phyloP scores from a whole-genome alignment of 1,284 basidiomycete genomes.

The Irpex lacteus region DNA sequence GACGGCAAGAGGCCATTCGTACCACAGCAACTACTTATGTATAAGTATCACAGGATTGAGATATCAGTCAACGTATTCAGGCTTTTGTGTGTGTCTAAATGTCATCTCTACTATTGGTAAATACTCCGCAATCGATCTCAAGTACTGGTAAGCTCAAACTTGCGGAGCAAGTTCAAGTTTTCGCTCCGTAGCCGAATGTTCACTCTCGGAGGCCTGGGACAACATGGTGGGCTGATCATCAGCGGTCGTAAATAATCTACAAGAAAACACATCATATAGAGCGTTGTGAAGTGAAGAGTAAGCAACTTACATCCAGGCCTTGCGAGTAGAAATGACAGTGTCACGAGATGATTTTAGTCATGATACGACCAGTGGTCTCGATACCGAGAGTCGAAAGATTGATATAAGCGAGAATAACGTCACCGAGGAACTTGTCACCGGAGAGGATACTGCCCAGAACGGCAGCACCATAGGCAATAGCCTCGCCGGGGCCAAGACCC shows the following conservation, averaged over 20 bases:
- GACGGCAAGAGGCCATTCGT: too few species aligned
- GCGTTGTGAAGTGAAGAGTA: background rate
- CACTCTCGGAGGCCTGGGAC: background rate
- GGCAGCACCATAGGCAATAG: background rate
- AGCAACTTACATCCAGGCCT: background rate
- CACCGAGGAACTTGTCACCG: background rate
- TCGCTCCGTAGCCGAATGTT: background rate
- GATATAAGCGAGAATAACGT: background rate
- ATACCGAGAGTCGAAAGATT: background rate
- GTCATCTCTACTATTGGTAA: too few species aligned
- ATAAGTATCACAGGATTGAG: too few species aligned
- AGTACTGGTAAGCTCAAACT: background rate
- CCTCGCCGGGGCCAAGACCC: background rate
- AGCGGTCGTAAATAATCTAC: background rate
- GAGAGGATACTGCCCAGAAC: background rate
- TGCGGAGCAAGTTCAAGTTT: background rate
- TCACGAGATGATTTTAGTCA: background rate
- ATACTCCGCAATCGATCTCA: too few species aligned
- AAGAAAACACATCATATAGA: background rate
- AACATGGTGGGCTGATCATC: background rate
- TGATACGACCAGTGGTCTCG: background rate
- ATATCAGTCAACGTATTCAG: too few species aligned
- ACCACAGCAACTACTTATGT: too few species aligned
- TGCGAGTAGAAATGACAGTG: background rate
- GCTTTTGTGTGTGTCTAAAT: too few species aligned